Evolutionary conservation across 345 rosid species (phyloP), one percentile per base, ranked within the genome.

Genomic region (Camelina laxa): DNA sequence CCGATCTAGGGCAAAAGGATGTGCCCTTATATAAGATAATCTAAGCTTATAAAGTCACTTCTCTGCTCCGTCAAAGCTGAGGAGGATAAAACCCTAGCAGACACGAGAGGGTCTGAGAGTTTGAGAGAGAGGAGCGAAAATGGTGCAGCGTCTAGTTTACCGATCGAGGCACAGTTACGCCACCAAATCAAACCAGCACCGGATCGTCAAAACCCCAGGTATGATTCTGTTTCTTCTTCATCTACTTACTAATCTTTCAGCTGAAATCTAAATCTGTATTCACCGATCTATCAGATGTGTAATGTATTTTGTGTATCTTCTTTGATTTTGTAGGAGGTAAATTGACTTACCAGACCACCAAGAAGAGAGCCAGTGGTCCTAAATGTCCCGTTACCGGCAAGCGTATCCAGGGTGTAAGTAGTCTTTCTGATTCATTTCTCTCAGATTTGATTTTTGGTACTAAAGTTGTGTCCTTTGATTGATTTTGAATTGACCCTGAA

Each of bases 91-190:
- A 80, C 83, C 87, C 81, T 77, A 36, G 70, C 55, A 17, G 77
- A 60, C 50, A 17, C 53, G 12, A 60, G 61, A 74, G 63, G 36
- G 36, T 33, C 27, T 15, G 19, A 12, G 65, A 19, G 73, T 50
- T 22, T 22, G 36, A 20, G 22, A 31, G n/a, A 27, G 44, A 19
- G 55, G 5, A 60, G 48, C 39, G 9, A 82, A 85, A 79, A 93
- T 93, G 97, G 98, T 91, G 72, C 98, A 93, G 90, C 91, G 98
- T 60, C 90, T 93, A 3, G 91, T 91, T 0, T 91, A 91, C 78
- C 88, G 98, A 53, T 80, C 80, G 60, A 87, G 98, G 44, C 98
- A 93, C 84, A 91, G 97, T 83, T 93, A 93, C 60, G 98, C 97
- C 81, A 93, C 97, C 65, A 93, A 85, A 53, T 93, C 98, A 2